Conservation (phyloP, 352 stramenopile genomes). For the Globisporangium nodosum region DNA sequence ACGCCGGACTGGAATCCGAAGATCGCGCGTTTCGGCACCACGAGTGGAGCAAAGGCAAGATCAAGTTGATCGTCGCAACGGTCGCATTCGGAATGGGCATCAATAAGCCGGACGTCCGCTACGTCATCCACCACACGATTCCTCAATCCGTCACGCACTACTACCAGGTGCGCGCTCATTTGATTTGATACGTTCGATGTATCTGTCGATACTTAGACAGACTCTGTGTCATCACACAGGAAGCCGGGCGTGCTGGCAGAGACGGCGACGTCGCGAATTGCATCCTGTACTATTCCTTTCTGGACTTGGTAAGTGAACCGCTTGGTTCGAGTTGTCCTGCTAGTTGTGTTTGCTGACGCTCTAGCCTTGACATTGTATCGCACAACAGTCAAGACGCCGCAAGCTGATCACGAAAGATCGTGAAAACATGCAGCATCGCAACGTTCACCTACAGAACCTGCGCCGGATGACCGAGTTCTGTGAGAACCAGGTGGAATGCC, state of each 20-base stretch:
- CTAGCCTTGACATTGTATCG: neutral
- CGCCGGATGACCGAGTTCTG: conserved; percentile 85
- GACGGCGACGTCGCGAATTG: conserved; percentile 81
- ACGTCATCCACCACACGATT: conserved; percentile 87
- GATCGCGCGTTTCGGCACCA: conserved; percentile 76
- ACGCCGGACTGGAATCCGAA: conserved; percentile 67
- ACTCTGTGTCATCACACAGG: conserved; percentile 24
- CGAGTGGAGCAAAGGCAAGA: conserved; percentile 88
- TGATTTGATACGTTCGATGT: neutral
- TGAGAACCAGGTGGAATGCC: conserved; percentile 85
- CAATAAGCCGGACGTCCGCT: conserved; percentile 86
- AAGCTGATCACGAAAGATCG: conserved; percentile 78
- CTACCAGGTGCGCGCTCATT: conserved; percentile 57
- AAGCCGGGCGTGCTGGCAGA: conserved; percentile 76
- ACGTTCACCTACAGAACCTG: conserved; percentile 81
- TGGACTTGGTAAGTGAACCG: conserved; percentile 50
- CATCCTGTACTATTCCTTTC: conserved; percentile 85
- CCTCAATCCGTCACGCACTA: conserved; percentile 88
- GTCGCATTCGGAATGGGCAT: conserved; percentile 89
- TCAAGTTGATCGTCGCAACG: conserved; percentile 86
- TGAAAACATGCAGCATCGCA: conserved; percentile 72
- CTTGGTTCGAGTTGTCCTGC: neutral
- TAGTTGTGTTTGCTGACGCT: neutral
- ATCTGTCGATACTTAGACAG: neutral
- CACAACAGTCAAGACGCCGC: conserved; percentile 42